Conservation (phyloP, 345 rosid genomes). For the Hypericum perforatum region DNA sequence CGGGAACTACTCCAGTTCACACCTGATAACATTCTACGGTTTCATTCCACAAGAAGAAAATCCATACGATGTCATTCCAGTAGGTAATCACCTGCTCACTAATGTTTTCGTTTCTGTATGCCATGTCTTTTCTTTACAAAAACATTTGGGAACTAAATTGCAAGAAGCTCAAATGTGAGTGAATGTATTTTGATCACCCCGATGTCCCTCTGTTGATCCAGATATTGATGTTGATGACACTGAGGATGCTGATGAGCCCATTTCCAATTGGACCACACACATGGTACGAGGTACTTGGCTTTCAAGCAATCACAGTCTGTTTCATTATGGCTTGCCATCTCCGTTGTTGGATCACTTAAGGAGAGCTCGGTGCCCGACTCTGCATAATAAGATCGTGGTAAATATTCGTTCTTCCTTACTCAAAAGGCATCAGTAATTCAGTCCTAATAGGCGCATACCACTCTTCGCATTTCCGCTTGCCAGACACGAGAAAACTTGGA, state of each 20-base stretch:
- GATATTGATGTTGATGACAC: constrained; percentile 52
- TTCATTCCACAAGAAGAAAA: constrained; percentile 75
- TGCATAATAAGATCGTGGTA: constrained; percentile 23
- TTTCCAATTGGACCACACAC: constrained; percentile 47
- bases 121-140: constrained; percentile 3
- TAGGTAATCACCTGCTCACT: constrained; percentile 37
- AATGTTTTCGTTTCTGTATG: too few relatives aligned
- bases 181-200: not conserved
- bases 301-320: constrained; percentile 50
- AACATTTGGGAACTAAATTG: too few relatives aligned
- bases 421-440: constrained; percentile 4
- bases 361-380: constrained; percentile 26
- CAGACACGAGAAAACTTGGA: constrained; percentile 47
- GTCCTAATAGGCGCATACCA: not conserved
- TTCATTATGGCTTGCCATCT: constrained; percentile 74
- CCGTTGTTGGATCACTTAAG: constrained; percentile 59
- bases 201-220: constrained; percentile 24
- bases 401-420: constrained; percentile 1
- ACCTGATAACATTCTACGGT: constrained; percentile 80
- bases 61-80: constrained; percentile 67
- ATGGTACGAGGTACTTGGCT: constrained; percentile 96
- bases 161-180: not conserved
- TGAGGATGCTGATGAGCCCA: constrained; percentile 27
- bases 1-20: constrained; percentile 75
- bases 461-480: constrained; percentile 7